Percentiles rank a stretch among this genome's conserved stretches.
Conservation (phyloP, 2,329 filamentous ascomycete species). For the Meredithiella fracta region DNA sequence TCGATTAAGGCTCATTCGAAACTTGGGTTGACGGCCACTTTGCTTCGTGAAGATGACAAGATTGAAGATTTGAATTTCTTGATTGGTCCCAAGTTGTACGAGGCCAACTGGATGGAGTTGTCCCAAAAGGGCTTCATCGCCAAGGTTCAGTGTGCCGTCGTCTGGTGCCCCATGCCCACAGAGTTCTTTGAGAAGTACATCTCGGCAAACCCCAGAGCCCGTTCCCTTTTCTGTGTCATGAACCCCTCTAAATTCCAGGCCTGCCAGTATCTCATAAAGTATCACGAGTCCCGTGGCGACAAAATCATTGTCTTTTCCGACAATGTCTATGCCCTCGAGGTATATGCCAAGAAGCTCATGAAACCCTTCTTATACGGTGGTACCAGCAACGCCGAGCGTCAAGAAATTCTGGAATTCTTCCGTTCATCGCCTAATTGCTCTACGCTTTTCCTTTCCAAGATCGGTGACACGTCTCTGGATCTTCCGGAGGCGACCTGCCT, state of each 20-base stretch:
- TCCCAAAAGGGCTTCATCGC: constrained; percentile 95
- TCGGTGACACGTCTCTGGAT: constrained; percentile 95
- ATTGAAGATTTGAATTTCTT: constrained; percentile 95
- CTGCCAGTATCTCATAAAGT: constrained; percentile 95
- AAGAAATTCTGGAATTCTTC: constrained; percentile 82
- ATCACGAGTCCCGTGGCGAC: constrained; percentile 84
- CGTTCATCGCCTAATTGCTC: constrained; percentile 81
- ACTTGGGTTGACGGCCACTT: constrained; percentile 79
- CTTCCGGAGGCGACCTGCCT: constrained; percentile 90
- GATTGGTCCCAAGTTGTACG: constrained; percentile 92
- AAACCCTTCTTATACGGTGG: constrained; percentile 88
- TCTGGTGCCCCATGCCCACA: constrained; percentile 98
- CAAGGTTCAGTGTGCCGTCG: constrained; percentile 91
- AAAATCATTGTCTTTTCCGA: constrained; percentile 98
- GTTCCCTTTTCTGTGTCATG: constrained; percentile 67
- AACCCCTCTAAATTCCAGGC: constrained; percentile 95
- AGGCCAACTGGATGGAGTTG: constrained; percentile 98
- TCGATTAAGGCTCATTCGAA: constrained; percentile 92
- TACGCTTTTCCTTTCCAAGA: constrained; percentile 91
- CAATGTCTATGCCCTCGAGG: constrained; percentile 81
- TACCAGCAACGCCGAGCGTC: constrained; percentile 70
- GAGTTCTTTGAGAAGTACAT: constrained; percentile 97
- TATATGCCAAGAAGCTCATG: constrained; percentile 66
- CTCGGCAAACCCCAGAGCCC: constrained; percentile 38
- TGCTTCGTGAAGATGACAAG: constrained; percentile 94